Evolutionary conservation across 352 stramenopile species (phyloP).

Genomic region (Globisporangium apiculatum): DNA sequence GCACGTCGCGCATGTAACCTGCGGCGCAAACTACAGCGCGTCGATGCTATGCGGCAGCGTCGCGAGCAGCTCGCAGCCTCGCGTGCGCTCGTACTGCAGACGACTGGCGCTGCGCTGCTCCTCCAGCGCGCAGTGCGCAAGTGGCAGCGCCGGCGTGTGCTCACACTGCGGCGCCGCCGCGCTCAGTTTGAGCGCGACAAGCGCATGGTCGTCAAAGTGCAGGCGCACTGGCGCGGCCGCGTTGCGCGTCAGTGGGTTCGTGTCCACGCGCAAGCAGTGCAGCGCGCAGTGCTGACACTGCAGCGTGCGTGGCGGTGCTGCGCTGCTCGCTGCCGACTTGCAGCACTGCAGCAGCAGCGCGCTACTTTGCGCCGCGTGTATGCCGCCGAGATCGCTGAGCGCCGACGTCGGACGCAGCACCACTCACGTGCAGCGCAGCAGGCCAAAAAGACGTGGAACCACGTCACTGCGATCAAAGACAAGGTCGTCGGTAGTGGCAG

Average conservation of each 20-base stretch:
- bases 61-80: slow-evolving; percentile 2
- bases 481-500: slow-evolving; percentile 1
- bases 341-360: slow-evolving; percentile 1
- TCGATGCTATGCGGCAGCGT: slow-evolving; percentile 15
- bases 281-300: slow-evolving; percentile 21
- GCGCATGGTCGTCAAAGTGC: slow-evolving; percentile 37
- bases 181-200: slow-evolving; percentile 65
- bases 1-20: slow-evolving; percentile 24
- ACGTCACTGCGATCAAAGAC: slow-evolving; percentile 11
- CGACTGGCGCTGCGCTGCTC: slow-evolving; percentile 29
- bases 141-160: slow-evolving; percentile 29
- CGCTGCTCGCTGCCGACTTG: slow-evolving; percentile 16
- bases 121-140: slow-evolving; percentile 38
- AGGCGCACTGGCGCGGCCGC: slow-evolving; percentile 42
- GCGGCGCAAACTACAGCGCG: slow-evolving; percentile 30
- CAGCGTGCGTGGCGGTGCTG: slow-evolving; percentile 50
- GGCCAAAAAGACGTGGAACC: slow-evolving; percentile 17
- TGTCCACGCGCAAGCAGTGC: slow-evolving; percentile 18
- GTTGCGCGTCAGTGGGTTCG: slow-evolving; percentile 22
- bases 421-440: slow-evolving; percentile 3
- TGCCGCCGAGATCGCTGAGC: slow-evolving; percentile 17
- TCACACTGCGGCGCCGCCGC: slow-evolving; percentile 29
- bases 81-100: slow-evolving; percentile 8
- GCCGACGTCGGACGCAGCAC: slow-evolving; percentile 4
- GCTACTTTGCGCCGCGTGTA: slow-evolving; percentile 15